These are phyloP conservation scores for Melanogaster broomeanus DNA, from an alignment of 768 basidiomycete species.

Conservation along the genomic window DNA sequence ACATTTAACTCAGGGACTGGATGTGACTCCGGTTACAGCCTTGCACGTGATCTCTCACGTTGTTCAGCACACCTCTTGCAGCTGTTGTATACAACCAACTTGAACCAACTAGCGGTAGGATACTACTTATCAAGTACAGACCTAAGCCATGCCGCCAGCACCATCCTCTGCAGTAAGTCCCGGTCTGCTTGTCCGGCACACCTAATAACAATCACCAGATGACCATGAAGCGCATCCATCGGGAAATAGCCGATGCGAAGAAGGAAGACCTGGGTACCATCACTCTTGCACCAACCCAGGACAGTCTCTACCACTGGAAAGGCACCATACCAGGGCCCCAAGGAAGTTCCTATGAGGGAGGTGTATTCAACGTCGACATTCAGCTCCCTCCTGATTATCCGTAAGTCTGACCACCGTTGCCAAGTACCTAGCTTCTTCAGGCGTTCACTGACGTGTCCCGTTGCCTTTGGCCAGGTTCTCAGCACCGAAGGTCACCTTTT, in stretches of 20 bases:
- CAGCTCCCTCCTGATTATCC: constrained; percentile 75
- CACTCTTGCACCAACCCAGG: constrained; percentile 62
- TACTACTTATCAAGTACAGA: background rate
- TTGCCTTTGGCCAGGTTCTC: constrained; percentile 55
- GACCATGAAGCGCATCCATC: constrained; percentile 81
- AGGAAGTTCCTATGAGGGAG: constrained; percentile 82
- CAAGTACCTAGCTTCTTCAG: background rate
- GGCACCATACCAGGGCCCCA: constrained; percentile 81
- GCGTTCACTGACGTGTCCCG: background rate
- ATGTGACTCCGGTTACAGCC: background rate
- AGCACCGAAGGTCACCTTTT: constrained; percentile 74
- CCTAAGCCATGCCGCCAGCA: constrained; percentile 25
- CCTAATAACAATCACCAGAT: constrained; percentile 39
- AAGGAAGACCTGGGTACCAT: constrained; percentile 83
- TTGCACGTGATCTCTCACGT: constrained; percentile 16
- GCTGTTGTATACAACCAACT: too few species aligned
- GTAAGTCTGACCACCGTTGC: constrained; percentile 36
- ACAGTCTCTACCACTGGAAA: constrained; percentile 71
- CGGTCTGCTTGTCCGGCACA: too few species aligned
- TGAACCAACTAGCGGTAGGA: background rate
- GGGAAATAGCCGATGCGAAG: constrained; percentile 77
- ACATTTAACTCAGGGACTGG: background rate
- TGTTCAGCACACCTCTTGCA: too few species aligned
- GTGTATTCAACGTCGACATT: constrained; percentile 70
- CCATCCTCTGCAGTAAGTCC: constrained; percentile 25